Base-by-base conservation (phyloP, 1,284 basidiomycete genomes). In the Amylostereum areolatum region DNA sequence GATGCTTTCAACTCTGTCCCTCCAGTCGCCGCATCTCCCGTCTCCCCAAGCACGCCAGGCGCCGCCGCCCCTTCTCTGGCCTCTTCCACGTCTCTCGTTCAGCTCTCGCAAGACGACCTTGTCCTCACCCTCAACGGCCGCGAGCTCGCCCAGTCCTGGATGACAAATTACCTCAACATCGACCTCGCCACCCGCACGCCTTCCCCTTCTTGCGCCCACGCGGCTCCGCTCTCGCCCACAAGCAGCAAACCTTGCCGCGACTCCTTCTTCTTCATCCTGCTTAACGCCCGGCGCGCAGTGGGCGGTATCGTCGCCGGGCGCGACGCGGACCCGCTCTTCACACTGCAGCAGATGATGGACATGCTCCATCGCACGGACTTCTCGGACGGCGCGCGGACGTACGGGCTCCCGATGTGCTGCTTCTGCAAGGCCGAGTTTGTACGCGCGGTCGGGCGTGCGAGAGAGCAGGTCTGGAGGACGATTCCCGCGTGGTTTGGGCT, bases 321-420 rank as follows among this genome's bases (percentile, higher is more conserved):
- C 30, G 85, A 88, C 58, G 85, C 81, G 3, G 85, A 88, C 59
- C 81, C 83, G 50, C 64, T 88, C 25, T 85, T 74, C 59, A 82
- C 83, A 50, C 73, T 88, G 37, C 58, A 70, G 7, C 85, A 86
- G 62, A 80, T 81, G 18, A 69, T 72, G 42, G 83, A 85, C 55
- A 86, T 88, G 85, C 70, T 88, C 45, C 72, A 73, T 27, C 69
- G 85, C 45, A 80, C 73, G 50, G 85, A 87, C 62, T 85, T 85
- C 60, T 78, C 77, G 41, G 80, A 84, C 61, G 83, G 81, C 7
- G 71, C 71, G 52, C 68, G 67, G 52, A 69, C 72, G 59, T 73
- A 79, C 52, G 81, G 79, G 45, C 59, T 88, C 55, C 72, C 71
- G 60, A 74, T 87, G 51, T 88, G 85, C 58, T 65, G 69, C 37